Conservation (phyloP, 1,284 basidiomycete genomes). For the Trichosporon sp. region DNA sequence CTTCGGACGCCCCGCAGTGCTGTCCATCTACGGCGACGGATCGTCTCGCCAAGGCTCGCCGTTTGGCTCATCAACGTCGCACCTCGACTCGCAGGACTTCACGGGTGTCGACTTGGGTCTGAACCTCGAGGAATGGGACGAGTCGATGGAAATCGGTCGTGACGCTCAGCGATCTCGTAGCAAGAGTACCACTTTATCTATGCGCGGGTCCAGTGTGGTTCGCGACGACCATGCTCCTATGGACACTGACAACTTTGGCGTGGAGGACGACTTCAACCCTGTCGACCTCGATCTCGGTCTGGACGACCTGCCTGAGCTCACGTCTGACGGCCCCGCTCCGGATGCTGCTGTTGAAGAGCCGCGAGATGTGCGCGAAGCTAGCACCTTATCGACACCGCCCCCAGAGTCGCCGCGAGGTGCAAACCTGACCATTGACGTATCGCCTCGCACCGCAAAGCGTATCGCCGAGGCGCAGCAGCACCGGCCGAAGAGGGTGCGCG, state of each 20-base stretch:
- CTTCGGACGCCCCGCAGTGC: conserved; percentile 47
- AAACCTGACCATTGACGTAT: conserved; percentile 45
- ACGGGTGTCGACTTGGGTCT: conserved; percentile 42
- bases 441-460: conserved; percentile 53
- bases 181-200: conserved; percentile 46
- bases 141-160: conserved; percentile 61
- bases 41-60: conserved; percentile 35
- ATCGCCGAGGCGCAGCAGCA: conserved; percentile 40
- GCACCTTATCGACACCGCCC: conserved; percentile 41
- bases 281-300: conserved; percentile 21
- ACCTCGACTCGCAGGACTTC: conserved; percentile 80
- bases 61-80: conserved; percentile 43
- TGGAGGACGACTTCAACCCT: background rate
- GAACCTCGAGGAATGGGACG: conserved; percentile 47
- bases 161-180: conserved; percentile 52
- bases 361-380: conserved; percentile 51
- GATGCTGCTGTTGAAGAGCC: background rate
- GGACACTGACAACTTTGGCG: conserved; percentile 29
- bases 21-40: conserved; percentile 40
- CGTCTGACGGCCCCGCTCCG: background rate
- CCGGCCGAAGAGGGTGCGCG: conserved; percentile 55
- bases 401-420: conserved; percentile 25
- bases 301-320: conserved; percentile 45
- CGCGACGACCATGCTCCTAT: conserved; percentile 49
- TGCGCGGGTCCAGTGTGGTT: conserved; percentile 25